Percentiles rank a stretch among this genome's conserved stretches.
Conservation (phyloP, 495 filamentous ascomycete genomes). For the Aspergillus ostianus region DNA sequence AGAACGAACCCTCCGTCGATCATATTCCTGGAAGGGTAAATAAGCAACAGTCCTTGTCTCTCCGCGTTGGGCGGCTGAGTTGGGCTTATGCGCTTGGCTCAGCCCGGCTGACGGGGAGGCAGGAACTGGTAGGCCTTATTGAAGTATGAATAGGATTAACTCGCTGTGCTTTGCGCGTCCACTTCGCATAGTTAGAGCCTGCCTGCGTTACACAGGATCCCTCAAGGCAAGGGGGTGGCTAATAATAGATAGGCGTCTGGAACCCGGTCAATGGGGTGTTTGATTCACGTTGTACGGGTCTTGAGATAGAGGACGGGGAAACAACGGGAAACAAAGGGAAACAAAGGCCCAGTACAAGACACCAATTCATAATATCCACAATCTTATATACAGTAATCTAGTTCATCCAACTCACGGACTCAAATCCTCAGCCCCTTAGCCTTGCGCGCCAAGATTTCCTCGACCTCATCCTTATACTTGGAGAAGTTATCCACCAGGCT, state of each 20-base stretch:
- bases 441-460: slow-evolving; percentile 36
- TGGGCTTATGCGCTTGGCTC: background rate
- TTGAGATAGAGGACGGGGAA: no score
- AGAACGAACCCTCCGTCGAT: background rate
- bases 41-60: background rate
- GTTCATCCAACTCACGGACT: background rate
- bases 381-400: slow-evolving; percentile 2
- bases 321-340: no score
- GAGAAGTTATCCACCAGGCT: slow-evolving; percentile 51
- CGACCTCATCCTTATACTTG: slow-evolving; percentile 41
- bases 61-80: no score
- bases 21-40: background rate
- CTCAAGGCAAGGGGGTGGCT: no score
- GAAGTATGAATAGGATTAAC: no score
- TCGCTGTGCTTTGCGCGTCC: no score
- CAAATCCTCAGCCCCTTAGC: slow-evolving; percentile 9
- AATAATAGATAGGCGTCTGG: no score
- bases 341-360: background rate
- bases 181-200: no score
- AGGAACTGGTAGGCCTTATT: no score
- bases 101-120: background rate
- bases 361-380: background rate
- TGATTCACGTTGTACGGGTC: no score
- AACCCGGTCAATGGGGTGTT: no score
- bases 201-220: no score